Evolutionary conservation across 768 basidiomycete species (phyloP), one percentile per base, ranked within the genome.

Genomic region (Tremella fuciformis): DNA sequence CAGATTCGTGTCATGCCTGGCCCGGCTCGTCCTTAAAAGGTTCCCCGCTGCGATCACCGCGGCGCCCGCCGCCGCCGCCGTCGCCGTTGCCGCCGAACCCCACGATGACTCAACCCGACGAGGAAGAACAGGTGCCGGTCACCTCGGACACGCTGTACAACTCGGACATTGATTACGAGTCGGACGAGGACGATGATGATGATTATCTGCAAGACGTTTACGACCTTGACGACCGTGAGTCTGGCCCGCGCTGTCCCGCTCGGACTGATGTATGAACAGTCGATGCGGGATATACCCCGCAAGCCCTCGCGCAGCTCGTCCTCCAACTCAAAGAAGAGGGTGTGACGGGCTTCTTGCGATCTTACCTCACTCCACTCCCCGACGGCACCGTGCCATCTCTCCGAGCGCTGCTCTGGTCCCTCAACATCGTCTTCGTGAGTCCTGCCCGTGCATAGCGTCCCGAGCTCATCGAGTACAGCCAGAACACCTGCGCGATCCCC

Each of bases 391-490:
- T 57, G 29, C 50, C 51, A 6, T 65, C 69, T 25, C 58, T 74
- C 8, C 48, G 69, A 13, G 71, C 67, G 44, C 48, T 74, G 6
- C 57, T 74, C 16, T 52, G 68, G 2, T 60, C 67, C 2, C 58
- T 71, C 11, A 69, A 69, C 9, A 52, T 69, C 52, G 60, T 71
- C 9, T 69, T 68, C 2, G 72, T 71, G 44, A 60, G 71, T 63
- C 49, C n/a, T 15, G 8, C 22, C 44, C n/a, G 24, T 38, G n/a
- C 51, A 9, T 46, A 21, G 2, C 8, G 16, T 55, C 16, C 25
- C 18, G 40, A 19, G 50, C 40, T 26, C 18, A 22, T 24, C 11
- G 9, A 1, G 39, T 24, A 9, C 39, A 72, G 70, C 70, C 70
- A 11, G 42, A 25, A 18, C 50, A 38, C 25, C 65, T 71, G 6